phyloP scores from a whole-genome alignment of 2,329 filamentous ascomycete species.

The Chalara sp. region DNA sequence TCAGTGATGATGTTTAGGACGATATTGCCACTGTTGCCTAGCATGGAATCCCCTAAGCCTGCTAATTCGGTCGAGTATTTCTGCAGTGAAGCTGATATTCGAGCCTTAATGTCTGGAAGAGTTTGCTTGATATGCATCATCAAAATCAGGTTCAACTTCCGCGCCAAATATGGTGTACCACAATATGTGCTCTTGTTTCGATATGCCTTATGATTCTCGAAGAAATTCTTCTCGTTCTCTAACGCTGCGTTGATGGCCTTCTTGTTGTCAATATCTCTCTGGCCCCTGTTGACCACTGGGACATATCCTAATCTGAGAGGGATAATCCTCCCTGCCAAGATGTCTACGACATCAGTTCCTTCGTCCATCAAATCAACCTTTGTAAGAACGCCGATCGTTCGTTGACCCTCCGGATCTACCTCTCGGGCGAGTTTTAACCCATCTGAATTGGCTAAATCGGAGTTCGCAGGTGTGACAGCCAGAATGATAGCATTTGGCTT shows the following conservation, averaged over 20 bases:
- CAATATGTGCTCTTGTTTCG: constrained; percentile 98
- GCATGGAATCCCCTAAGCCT: constrained; percentile 83
- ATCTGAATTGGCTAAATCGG: constrained; percentile 97
- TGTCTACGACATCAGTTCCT: constrained; percentile 96
- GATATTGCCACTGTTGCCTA: constrained; percentile 94
- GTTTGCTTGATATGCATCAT: constrained; percentile 99
- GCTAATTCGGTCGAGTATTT: constrained; percentile 83
- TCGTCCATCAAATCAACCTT: constrained; percentile 99
- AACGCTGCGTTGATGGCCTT: constrained; percentile 86
- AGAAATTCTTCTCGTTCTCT: constrained; percentile 93
- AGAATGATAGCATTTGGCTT: constrained; percentile 98
- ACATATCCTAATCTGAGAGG: constrained; percentile 92
- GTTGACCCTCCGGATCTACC: constrained; percentile 93
- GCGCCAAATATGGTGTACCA: constrained; percentile 91
- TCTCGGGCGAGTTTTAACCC: constrained; percentile 93
- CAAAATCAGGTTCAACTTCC: constrained; percentile 95
- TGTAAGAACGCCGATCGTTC: constrained; percentile 95
- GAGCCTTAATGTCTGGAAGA: constrained; percentile 93
- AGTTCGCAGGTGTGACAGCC: constrained; percentile 93
- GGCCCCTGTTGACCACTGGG: constrained; percentile 94
- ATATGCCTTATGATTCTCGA: constrained; percentile 98
- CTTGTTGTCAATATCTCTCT: constrained; percentile 97
- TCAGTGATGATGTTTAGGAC: constrained; percentile 98
- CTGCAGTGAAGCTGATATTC: constrained; percentile 86
- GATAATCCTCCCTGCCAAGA: constrained; percentile 94